Conservation (phyloP, 2,329 filamentous ascomycete species). For the Fusarium subtropicale region DNA sequence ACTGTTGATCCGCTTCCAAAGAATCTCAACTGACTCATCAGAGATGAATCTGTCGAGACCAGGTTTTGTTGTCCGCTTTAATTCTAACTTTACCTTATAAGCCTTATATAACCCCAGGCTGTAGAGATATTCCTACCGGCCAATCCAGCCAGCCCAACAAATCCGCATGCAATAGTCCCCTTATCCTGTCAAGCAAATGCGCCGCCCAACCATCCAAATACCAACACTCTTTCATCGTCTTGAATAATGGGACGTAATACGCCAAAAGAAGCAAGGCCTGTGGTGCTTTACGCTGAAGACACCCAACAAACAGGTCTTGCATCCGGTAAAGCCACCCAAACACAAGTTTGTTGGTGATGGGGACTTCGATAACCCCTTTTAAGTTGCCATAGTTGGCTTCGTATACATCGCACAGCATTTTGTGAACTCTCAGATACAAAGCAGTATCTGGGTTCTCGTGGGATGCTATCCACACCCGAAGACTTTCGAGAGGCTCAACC, state of each 20-base stretch:
- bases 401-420: constrained; percentile 43
- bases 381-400: constrained; percentile 44
- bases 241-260: constrained; percentile 43
- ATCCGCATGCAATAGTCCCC: constrained; percentile 31
- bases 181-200: constrained; percentile 43
- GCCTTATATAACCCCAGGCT: constrained; percentile 12
- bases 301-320: constrained; percentile 44
- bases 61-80: background rate
- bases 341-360: constrained; percentile 35
- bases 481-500: constrained; percentile 38
- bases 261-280: constrained; percentile 46
- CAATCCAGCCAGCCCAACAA: constrained; percentile 44
- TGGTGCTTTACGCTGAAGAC: constrained; percentile 45
- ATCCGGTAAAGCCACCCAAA: constrained; percentile 49
- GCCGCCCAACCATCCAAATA: constrained; percentile 42
- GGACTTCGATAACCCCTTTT: constrained; percentile 34
- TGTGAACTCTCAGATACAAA: constrained; percentile 42
- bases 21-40: background rate
- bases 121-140: constrained; percentile 37
- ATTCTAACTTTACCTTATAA: constrained; percentile 11
- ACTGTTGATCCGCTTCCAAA: background rate
- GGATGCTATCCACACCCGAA: constrained; percentile 42
- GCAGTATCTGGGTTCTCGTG: constrained; percentile 43
- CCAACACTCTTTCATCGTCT: constrained; percentile 38
- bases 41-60: background rate